A percentile compares a stretch with the other conserved stretches of the same genome.
phyloP scores from a whole-genome alignment of 2,329 filamentous ascomycete genomes.

The Ophiostoma pallidulum region DNA sequence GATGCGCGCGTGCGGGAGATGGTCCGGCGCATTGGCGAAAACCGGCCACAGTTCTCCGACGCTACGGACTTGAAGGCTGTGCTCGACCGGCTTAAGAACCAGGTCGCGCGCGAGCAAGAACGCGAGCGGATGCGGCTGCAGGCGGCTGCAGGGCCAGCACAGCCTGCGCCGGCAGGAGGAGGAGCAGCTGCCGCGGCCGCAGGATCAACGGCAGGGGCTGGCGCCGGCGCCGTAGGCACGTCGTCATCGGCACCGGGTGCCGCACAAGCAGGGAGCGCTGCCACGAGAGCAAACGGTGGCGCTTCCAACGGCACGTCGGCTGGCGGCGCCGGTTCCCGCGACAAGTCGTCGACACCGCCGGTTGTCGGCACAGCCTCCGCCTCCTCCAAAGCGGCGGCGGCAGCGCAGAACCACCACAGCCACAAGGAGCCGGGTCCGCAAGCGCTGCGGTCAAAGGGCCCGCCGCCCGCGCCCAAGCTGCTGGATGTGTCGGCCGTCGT shows the following conservation, averaged over 20 bases:
- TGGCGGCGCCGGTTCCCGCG: neutral
- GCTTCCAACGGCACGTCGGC: slow-evolving; percentile 20
- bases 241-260: no score
- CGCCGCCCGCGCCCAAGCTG: slow-evolving; percentile 42
- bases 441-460: slow-evolving; percentile 51
- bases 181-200: neutral
- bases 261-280: neutral
- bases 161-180: neutral
- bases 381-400: neutral
- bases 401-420: neutral
- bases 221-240: no score
- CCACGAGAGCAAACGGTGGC: slow-evolving; percentile 22
- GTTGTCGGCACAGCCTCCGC: neutral
- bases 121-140: slow-evolving; percentile 13
- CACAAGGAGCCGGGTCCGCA: slow-evolving; percentile 32
- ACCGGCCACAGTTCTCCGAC: slow-evolving; percentile 41
- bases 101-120: slow-evolving; percentile 23
- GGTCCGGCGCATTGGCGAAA: slow-evolving; percentile 44
- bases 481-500: slow-evolving; percentile 57
- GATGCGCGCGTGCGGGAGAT: slow-evolving; percentile 39
- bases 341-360: neutral
- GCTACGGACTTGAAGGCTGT: slow-evolving; percentile 33
- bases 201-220: no score
- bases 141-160: slow-evolving; percentile 16
- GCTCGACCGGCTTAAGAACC: slow-evolving; percentile 38